These are phyloP conservation scores for Tricholoma hemisulphureum DNA, from an alignment of 768 basidiomycete genomes.

Conservation along the genomic window DNA sequence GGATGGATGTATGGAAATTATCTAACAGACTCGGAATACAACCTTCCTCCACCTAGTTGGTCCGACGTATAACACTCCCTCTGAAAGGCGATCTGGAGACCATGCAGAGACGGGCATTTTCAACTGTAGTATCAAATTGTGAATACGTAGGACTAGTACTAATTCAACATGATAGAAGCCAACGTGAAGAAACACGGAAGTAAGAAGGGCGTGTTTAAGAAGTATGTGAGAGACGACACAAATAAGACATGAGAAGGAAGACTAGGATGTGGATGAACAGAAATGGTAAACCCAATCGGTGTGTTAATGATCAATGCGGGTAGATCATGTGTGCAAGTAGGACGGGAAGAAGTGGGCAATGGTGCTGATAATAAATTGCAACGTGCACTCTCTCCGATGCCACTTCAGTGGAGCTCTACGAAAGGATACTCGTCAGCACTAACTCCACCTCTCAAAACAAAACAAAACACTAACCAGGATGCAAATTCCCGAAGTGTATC, in stretches of 20 bases:
- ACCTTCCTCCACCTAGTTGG: neutral
- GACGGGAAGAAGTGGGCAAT: neutral
- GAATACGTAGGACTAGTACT: neutral
- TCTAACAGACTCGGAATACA: neutral
- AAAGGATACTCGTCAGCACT: neutral
- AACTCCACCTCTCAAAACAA: neutral
- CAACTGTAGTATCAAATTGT: neutral
- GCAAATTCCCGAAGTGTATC: constrained; percentile 35
- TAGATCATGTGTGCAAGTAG: neutral
- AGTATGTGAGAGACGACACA: neutral
- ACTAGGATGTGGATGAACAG: neutral
- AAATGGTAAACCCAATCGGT: neutral
- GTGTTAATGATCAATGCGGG: neutral
- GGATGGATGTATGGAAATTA: neutral
- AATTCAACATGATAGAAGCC: neutral
- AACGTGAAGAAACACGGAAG: neutral
- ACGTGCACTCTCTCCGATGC: neutral
- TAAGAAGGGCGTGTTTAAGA: neutral
- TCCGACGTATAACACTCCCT: neutral
- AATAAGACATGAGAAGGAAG: neutral
- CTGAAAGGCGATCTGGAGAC: too few relatives aligned
- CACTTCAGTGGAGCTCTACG: neutral
- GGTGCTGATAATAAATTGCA: too few relatives aligned
- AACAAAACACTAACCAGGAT: neutral
- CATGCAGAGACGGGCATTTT: neutral